Conservation (phyloP, 2,329 filamentous ascomycete species). For the Alternaria rosae region DNA sequence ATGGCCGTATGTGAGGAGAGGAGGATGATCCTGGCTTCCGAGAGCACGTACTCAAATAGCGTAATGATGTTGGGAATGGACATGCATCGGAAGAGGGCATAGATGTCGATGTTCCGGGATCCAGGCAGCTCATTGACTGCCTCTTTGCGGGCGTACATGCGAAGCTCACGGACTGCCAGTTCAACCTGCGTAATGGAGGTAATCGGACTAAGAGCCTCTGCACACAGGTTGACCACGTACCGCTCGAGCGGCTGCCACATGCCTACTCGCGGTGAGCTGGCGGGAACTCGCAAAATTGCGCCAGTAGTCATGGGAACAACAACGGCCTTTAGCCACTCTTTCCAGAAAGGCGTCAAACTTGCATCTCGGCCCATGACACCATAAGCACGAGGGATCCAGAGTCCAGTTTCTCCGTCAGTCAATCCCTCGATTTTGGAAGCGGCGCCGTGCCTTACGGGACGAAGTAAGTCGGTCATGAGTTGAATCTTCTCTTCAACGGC, state of each 20-base stretch:
- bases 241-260: constrained; percentile 96
- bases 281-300: constrained; percentile 78
- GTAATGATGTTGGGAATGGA: constrained; percentile 92
- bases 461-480: constrained; percentile 93
- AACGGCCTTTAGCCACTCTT: constrained; percentile 94
- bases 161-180: constrained; percentile 84
- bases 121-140: constrained; percentile 92
- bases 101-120: constrained; percentile 89
- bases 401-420: constrained; percentile 91
- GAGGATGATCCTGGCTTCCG: constrained; percentile 94
- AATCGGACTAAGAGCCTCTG: constrained; percentile 89
- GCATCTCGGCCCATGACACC: constrained; percentile 88
- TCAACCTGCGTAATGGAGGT: constrained; percentile 97
- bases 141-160: constrained; percentile 91
- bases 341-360: constrained; percentile 91
- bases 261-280: constrained; percentile 88
- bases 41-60: constrained; percentile 89
- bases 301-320: constrained; percentile 97
- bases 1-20: constrained; percentile 95
- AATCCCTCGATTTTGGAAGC: constrained; percentile 97
- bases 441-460: constrained; percentile 90
- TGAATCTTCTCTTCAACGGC: constrained; percentile 96
- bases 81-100: constrained; percentile 87
- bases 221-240: constrained; percentile 96
- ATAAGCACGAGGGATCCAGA: constrained; percentile 95